phyloP scores from a whole-genome alignment of 768 basidiomycete species.

The Hortiboletus flavorubellus region DNA sequence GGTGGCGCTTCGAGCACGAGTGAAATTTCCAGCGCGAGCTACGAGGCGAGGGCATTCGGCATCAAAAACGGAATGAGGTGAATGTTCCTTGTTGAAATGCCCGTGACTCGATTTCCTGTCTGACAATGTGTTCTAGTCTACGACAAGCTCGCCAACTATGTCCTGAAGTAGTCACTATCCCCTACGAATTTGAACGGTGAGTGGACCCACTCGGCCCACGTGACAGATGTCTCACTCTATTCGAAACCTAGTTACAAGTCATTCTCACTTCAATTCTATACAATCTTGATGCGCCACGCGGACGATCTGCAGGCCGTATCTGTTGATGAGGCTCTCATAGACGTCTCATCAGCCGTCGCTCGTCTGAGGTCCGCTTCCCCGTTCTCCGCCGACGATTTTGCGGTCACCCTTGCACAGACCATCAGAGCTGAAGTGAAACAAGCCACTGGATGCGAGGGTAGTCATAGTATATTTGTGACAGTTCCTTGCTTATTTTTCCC shows the following conservation, averaged over 20 bases:
- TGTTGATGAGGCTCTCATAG: constrained; percentile 93
- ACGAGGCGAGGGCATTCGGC: constrained; percentile 86
- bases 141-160: constrained; percentile 79
- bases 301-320: constrained; percentile 95
- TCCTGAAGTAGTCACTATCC: constrained; percentile 68
- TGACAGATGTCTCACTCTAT: background rate
- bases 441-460: constrained; percentile 86
- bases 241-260: constrained; percentile 65
- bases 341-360: constrained; percentile 65
- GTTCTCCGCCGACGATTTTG: constrained; percentile 46
- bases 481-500: background rate
- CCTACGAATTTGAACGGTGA: constrained; percentile 90
- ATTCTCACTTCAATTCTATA: constrained; percentile 85
- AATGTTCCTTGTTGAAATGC: constrained; percentile 14
- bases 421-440: constrained; percentile 75
- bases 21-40: constrained; percentile 92
- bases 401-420: constrained; percentile 74
- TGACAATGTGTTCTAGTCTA: constrained; percentile 43
- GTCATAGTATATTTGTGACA: background rate
- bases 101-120: background rate
- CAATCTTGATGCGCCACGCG: constrained; percentile 83
- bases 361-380: constrained; percentile 28
- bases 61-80: constrained; percentile 96
- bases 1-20: constrained; percentile 81
- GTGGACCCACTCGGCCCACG: constrained; percentile 12